A percentile compares a stretch with the other conserved stretches of the same genome.
These are phyloP conservation scores for Hyphopichia burtonii DNA, from an alignment of 1,139 yeast species.

Conservation along the genomic window DNA sequence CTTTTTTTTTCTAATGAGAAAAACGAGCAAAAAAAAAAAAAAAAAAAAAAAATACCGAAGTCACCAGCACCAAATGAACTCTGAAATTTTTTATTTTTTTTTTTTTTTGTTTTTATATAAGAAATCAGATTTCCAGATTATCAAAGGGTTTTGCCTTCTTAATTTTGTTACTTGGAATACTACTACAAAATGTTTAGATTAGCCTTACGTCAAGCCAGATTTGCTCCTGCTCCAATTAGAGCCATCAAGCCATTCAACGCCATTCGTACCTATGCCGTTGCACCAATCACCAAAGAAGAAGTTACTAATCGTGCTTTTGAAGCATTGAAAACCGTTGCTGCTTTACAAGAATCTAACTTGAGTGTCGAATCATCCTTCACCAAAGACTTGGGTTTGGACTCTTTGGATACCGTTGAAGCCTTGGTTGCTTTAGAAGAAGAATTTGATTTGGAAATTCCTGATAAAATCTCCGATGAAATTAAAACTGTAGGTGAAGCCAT, in stretches of 20 bases:
- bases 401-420: slow-evolving; percentile 70
- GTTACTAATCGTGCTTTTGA: slow-evolving; percentile 49
- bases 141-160: background rate
- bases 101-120: background rate
- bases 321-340: slow-evolving; percentile 51
- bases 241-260: background rate
- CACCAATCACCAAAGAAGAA: slow-evolving; percentile 49
- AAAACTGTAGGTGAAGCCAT: slow-evolving; percentile 70
- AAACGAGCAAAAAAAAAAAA: too few relatives aligned
- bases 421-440: slow-evolving; percentile 73
- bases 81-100: too few relatives aligned
- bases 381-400: slow-evolving; percentile 67
- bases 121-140: background rate
- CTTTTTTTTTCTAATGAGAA: too few relatives aligned
- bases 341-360: slow-evolving; percentile 48
- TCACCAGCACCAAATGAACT: too few relatives aligned
- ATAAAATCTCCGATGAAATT: slow-evolving; percentile 65
- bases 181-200: slow-evolving; percentile 33
- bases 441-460: slow-evolving; percentile 69
- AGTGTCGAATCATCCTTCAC: slow-evolving; percentile 50
- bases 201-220: slow-evolving; percentile 14
- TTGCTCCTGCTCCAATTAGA: background rate
- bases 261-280: slow-evolving; percentile 45
- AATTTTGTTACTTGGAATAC: background rate
- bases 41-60: too few relatives aligned